Conservation (phyloP, 495 filamentous ascomycete genomes). For the Xylaria castorea region DNA sequence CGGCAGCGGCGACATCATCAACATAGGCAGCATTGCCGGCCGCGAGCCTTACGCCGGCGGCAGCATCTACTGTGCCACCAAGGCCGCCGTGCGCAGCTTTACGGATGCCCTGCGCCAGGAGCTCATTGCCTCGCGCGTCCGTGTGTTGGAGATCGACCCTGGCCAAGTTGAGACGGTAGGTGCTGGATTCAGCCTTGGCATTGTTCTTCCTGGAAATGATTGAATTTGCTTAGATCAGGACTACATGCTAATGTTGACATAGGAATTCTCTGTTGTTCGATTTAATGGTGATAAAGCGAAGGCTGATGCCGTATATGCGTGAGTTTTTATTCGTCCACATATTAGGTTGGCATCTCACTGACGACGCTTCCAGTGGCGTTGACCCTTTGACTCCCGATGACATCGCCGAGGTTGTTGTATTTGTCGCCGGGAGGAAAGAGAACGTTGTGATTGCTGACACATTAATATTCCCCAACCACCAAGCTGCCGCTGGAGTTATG, state of each 20-base stretch:
- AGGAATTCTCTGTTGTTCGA: slow-evolving; percentile 93
- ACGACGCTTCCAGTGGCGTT: slow-evolving; percentile 64
- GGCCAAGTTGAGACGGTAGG: slow-evolving; percentile 94
- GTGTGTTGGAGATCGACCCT: slow-evolving; percentile 92
- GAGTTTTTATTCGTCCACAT: slow-evolving; percentile 46
- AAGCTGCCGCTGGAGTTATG: slow-evolving; percentile 47
- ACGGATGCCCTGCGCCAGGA: slow-evolving; percentile 90
- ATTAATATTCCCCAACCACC: slow-evolving; percentile 86
- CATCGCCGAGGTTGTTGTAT: slow-evolving; percentile 94
- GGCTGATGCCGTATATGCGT: slow-evolving; percentile 96
- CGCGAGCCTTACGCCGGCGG: slow-evolving; percentile 90
- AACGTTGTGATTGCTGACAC: slow-evolving; percentile 96
- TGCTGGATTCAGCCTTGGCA: neutral
- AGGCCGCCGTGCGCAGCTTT: slow-evolving; percentile 90
- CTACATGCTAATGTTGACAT: slow-evolving; percentile 9
- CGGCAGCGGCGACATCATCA: slow-evolving; percentile 92
- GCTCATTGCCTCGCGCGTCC: slow-evolving; percentile 82
- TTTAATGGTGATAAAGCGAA: slow-evolving; percentile 93
- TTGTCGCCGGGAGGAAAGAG: slow-evolving; percentile 84
- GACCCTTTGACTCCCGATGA: slow-evolving; percentile 96
- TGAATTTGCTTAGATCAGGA: slow-evolving; percentile 1
- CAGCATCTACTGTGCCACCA: slow-evolving; percentile 95
- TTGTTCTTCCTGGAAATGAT: neutral
- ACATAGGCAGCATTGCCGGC: slow-evolving; percentile 94
- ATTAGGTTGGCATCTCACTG: slow-evolving; percentile 18